Conservation (phyloP, 768 basidiomycete genomes). For the Leccinellum albellum region DNA sequence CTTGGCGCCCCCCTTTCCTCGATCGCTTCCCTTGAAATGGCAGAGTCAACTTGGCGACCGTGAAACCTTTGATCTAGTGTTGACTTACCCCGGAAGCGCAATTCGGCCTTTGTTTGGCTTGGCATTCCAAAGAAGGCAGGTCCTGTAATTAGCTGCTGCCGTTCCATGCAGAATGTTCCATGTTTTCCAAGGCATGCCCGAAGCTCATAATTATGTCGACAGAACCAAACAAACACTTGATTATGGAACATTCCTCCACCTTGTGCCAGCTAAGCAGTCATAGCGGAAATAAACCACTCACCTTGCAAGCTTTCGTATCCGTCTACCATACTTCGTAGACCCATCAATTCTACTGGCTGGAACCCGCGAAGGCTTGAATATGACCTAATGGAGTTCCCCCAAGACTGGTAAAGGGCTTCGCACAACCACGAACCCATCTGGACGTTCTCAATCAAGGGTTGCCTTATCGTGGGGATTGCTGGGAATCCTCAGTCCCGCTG, state of each 20-base stretch:
- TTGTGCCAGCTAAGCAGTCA: not conserved
- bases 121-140: conserved; percentile 13
- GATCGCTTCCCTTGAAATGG: not conserved
- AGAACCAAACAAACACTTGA: conserved; percentile 19
- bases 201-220: conserved; percentile 19
- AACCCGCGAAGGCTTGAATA: not conserved
- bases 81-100: not conserved
- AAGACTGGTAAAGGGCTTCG: conserved; percentile 6
- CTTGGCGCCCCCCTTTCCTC: not conserved
- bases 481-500: not conserved
- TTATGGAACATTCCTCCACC: conserved; percentile 1
- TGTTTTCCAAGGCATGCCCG: not conserved
- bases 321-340: not conserved
- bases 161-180: conserved; percentile 28
- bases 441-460: conserved; percentile 6
- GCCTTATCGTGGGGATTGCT: conserved; percentile 11
- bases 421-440: not conserved
- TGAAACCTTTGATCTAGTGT: not conserved
- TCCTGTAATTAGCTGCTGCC: conserved; percentile 13
- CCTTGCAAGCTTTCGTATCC: not conserved
- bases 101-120: not conserved
- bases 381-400: not conserved
- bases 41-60: not conserved
- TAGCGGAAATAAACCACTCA: conserved; percentile 12
- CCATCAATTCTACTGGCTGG: not conserved